Evolutionary conservation across 176 grass and related monocot species (phyloP).

Genomic region (Pontederia paniculata): DNA sequence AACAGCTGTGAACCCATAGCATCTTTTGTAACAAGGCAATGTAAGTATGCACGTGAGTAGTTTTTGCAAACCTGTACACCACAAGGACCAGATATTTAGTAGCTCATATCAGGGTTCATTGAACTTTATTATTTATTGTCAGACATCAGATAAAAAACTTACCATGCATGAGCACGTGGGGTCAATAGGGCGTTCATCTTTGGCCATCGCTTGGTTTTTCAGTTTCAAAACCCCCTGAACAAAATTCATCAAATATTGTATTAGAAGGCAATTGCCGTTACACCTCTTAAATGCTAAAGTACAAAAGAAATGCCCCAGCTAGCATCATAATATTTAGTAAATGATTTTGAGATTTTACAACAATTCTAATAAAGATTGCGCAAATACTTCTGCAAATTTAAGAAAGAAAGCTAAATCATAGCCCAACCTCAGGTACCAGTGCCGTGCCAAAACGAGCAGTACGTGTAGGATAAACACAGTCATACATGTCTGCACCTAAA

Average conservation of each 20-base stretch:
- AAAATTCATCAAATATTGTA: slow-evolving; percentile 10
- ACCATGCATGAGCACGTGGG: slow-evolving; percentile 85
- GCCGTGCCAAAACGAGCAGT: slow-evolving; percentile 92
- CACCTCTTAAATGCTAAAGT: neutral
- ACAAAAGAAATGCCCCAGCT: neutral
- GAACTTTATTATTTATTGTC: slow-evolving; percentile 4
- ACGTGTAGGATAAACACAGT: slow-evolving; percentile 91
- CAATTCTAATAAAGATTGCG: too few relatives aligned
- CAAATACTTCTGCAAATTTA: too few relatives aligned
- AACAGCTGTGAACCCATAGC: slow-evolving; percentile 86
- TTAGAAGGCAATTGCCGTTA: neutral
- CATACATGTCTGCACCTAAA: slow-evolving; percentile 97
- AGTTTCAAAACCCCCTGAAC: slow-evolving; percentile 77
- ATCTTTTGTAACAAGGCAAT: slow-evolving; percentile 88
- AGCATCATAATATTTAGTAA: neutral
- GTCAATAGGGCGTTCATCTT: slow-evolving; percentile 88
- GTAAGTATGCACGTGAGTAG: slow-evolving; percentile 81
- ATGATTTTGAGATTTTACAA: neutral
- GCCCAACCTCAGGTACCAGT: slow-evolving; percentile 71
- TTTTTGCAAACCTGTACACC: slow-evolving; percentile 86
- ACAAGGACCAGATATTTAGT: slow-evolving; percentile 8
- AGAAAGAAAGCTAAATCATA: slow-evolving; percentile 5
- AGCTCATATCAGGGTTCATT: slow-evolving; percentile 7
- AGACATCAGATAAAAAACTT: slow-evolving; percentile 20
- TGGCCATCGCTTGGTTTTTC: slow-evolving; percentile 85